phyloP scores from a whole-genome alignment of 2,329 filamentous ascomycete genomes.

The Xylaria sp. region DNA sequence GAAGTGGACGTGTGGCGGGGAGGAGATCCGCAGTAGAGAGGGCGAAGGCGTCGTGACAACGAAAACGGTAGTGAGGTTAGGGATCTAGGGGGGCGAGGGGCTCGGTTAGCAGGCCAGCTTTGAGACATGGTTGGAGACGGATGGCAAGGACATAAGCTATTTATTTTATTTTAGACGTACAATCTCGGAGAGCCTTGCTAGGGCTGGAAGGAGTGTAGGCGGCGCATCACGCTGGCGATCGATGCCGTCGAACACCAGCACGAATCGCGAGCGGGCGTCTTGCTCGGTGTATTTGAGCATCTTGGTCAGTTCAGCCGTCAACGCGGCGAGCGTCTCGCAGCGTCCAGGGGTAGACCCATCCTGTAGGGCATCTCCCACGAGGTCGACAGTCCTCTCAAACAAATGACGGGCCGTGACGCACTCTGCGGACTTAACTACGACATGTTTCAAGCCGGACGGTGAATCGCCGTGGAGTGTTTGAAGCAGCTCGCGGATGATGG shows the following conservation, averaged over 20 bases:
- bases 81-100: conserved; percentile 68
- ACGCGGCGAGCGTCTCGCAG: conserved; percentile 83
- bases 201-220: conserved; percentile 79
- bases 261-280: conserved; percentile 67
- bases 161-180: conserved; percentile 60
- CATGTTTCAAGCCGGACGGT: conserved; percentile 63
- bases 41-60: conserved; percentile 62
- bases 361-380: conserved; percentile 65
- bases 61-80: conserved; percentile 76
- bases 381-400: conserved; percentile 74
- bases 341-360: conserved; percentile 63
- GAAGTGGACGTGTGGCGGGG: conserved; percentile 83
- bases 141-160: neutral
- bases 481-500: conserved; percentile 73
- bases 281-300: conserved; percentile 62
- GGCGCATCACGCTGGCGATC: conserved; percentile 85
- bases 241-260: conserved; percentile 88
- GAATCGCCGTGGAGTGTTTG: conserved; percentile 58
- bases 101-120: conserved; percentile 29
- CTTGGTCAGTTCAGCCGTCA: conserved; percentile 77
- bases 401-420: conserved; percentile 83
- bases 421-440: conserved; percentile 75
- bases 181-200: conserved; percentile 83
- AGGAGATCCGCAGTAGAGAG: conserved; percentile 67
- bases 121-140: neutral